phyloP scores from a whole-genome alignment of 176 grass and related monocot species.

The Carex kokanica region DNA sequence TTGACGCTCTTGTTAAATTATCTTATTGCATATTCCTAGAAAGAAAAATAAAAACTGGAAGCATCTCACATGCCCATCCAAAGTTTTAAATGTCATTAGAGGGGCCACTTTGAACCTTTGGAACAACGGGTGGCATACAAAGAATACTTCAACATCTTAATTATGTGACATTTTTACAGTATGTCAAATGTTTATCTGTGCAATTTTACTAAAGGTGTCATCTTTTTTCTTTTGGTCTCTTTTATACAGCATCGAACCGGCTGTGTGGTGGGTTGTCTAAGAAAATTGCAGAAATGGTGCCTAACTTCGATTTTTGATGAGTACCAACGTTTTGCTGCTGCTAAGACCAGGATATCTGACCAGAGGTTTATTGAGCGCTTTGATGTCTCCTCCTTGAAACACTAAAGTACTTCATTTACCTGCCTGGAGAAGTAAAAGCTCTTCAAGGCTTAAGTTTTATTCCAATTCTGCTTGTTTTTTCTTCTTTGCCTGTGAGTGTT shows the following conservation, averaged over 20 bases:
- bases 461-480: not conserved
- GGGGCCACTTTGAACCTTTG: no score
- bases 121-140: no score
- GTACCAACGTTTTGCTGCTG: constrained; percentile 83
- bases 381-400: constrained; percentile 55
- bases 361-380: constrained; percentile 86
- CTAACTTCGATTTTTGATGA: constrained; percentile 79
- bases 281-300: constrained; percentile 86
- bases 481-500: not conserved
- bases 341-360: constrained; percentile 78
- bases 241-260: constrained; percentile 85
- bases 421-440: constrained; percentile 33
- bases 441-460: not conserved
- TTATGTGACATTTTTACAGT: not conserved
- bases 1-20: no score
- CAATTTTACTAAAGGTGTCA: not conserved
- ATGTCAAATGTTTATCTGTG: not conserved
- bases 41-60: no score
- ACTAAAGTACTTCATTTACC: constrained; percentile 41
- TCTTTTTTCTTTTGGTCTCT: not conserved
- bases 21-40: no score
- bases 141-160: not conserved
- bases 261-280: constrained; percentile 73
- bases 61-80: no score
- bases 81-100: no score